Evolutionary conservation across 106 monocot species (phyloP), one percentile per base, ranked within the genome.

Genomic region (Chionographis japonica): DNA sequence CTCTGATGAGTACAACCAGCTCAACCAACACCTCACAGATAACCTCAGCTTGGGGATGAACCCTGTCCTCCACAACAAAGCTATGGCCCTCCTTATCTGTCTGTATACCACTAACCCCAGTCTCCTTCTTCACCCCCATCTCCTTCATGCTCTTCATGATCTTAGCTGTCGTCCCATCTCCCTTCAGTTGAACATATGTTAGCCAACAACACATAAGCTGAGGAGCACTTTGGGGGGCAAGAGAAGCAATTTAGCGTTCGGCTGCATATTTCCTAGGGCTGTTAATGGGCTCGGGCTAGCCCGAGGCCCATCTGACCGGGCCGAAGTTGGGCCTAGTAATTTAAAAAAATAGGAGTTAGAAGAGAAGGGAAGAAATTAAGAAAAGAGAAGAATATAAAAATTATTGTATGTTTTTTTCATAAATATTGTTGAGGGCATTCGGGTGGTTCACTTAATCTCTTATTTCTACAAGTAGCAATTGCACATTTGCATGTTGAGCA

Each of bases 51-150:
- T 79, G 53, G 1, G 60, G 72, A 71, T 88, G 90, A 56, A 43
- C 65, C 55, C 72, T 74, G 20, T 85, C 83, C 20, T 80, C 87
- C 4, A 79, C 83, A 60, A 79, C 80, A 75, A 94, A 90, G 39
- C 71, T 67, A 61, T 79, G 80, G 50, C 76, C 71, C 7, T 78
- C 61, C 58, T 76, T 85, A 13, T 68, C 85, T 3, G 88, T 38
- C 61, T 94, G 84, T 16, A 97, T 86, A 91, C 86, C 89, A 37
- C 91, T 92, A 75, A 82, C 57, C 12, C 86, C 91, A 2, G 69
- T 74, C 41, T 89, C 86, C 84, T 97, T 97, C 80, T 78, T 88
- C 56, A 84, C 81, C 1, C 84, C 80, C 53, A 77, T 77, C 17
- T 86, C 76, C 53, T 79, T 97, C 95, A 97, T 97, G 67, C 54